Evolutionary conservation across 306 rosid species (phyloP).

Genomic region (Luffa acutangula): DNA sequence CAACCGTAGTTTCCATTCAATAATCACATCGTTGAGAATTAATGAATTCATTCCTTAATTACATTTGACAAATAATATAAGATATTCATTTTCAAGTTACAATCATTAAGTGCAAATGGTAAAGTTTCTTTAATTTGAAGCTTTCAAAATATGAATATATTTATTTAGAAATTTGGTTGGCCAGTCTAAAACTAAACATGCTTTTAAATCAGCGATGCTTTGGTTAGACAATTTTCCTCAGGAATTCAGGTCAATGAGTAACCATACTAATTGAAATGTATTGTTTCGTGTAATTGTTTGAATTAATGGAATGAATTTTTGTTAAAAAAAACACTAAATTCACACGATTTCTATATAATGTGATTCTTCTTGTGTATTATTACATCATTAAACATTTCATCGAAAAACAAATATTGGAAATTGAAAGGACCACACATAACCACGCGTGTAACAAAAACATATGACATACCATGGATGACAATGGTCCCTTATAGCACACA

Average conservation of each 20-base stretch:
- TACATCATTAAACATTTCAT: not conserved
- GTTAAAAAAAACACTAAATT: no score
- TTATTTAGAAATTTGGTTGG: not conserved
- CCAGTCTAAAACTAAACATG: not conserved
- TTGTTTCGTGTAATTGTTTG: no score
- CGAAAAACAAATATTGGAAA: not conserved
- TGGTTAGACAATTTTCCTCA: no score
- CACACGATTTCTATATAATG: not conserved
- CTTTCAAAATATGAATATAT: no score
- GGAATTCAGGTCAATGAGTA: no score
- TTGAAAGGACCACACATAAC: not conserved
- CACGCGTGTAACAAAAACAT: not conserved
- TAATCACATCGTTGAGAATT: not conserved
- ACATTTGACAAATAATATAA: not conserved
- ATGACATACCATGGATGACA: not conserved
- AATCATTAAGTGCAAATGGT: not conserved
- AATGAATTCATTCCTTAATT: no score
- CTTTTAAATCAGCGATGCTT: no score
- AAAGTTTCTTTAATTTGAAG: not conserved
- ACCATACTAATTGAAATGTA: no score
- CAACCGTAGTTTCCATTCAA: not conserved
- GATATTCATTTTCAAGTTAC: not conserved
- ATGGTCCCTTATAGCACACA: not conserved
- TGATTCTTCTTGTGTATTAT: not conserved
- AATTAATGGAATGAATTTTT: no score